phyloP scores from a whole-genome alignment of 179 eudicot genomes.

The Beta lomatogona region DNA sequence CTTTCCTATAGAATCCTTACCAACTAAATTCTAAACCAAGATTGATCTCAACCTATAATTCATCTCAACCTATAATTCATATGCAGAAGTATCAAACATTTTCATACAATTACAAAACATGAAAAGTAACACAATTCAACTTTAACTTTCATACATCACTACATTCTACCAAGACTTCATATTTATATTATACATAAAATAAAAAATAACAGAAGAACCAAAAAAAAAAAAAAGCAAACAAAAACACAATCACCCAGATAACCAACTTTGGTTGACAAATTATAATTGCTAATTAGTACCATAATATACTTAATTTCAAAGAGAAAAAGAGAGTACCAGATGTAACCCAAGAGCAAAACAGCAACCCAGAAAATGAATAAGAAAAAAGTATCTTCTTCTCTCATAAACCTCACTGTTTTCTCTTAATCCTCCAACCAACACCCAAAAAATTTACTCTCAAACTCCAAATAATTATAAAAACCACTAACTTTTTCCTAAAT shows the following conservation, averaged over 20 bases:
- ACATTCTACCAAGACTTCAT: not conserved
- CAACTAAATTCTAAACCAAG: not conserved
- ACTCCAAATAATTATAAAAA: not conserved
- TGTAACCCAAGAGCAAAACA: slow-evolving; percentile 10
- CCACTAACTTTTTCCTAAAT: too few species aligned
- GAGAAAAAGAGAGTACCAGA: slow-evolving; percentile 21
- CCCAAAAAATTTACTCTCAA: not conserved
- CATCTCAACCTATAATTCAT: not conserved
- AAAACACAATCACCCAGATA: not conserved
- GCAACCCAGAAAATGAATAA: slow-evolving; percentile 14
- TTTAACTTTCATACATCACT: slow-evolving; percentile 1
- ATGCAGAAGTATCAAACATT: not conserved
- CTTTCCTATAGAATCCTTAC: not conserved
- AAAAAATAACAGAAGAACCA: too few species aligned
- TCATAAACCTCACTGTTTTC: slow-evolving; percentile 7
- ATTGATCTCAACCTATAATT: too few species aligned
- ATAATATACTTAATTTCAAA: not conserved
- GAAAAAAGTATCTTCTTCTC: not conserved
- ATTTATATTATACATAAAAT: not conserved
- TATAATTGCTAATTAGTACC: slow-evolving; percentile 5
- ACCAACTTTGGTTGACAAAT: not conserved
- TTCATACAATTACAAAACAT: too few species aligned
- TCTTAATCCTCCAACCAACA: slow-evolving; percentile 9
- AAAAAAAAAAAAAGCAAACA: not conserved
- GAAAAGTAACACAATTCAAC: too few species aligned